Conservation (phyloP, 2,329 filamentous ascomycete species). For the Pseudogymnoascus sp. region DNA sequence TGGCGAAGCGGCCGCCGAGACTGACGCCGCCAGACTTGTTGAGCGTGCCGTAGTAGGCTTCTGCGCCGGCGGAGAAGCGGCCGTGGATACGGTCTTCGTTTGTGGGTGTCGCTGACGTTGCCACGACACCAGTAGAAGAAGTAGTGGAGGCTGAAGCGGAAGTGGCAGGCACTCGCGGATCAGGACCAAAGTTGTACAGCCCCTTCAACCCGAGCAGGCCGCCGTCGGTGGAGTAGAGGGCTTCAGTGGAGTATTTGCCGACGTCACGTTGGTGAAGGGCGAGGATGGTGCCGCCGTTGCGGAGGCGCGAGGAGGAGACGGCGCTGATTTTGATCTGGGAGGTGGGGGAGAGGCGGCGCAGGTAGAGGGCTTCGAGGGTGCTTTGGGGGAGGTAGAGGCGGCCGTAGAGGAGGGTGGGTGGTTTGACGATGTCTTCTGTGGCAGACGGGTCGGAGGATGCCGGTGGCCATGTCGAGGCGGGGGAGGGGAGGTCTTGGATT, state of each 20-base stretch:
- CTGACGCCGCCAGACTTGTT: conserved; percentile 93
- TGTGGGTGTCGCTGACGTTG: conserved; percentile 26
- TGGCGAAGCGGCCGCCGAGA: conserved; percentile 81
- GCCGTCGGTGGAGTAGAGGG: conserved; percentile 86
- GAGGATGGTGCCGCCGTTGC: conserved; percentile 68
- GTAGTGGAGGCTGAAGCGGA: conserved; percentile 13
- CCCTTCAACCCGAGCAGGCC: conserved; percentile 79
- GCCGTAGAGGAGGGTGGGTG: conserved; percentile 61
- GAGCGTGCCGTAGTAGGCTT: conserved; percentile 89
- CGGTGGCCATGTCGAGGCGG: conserved; percentile 38
- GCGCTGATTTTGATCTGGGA: conserved; percentile 73
- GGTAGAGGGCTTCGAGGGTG: conserved; percentile 75
- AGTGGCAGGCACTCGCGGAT: conserved; percentile 20
- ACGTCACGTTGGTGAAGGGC: conserved; percentile 72
- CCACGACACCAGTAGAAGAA: background rate
- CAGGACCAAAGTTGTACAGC: conserved; percentile 79
- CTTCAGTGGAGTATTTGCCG: conserved; percentile 82
- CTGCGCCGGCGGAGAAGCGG: conserved; percentile 81
- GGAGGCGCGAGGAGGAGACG: conserved; percentile 62
- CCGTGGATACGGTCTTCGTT: conserved; percentile 58
- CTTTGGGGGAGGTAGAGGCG: conserved; percentile 76
- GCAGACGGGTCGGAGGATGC: background rate
- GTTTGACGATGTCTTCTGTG: conserved; percentile 32
- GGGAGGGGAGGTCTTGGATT: conserved; percentile 54
- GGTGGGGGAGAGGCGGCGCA: conserved; percentile 68